These are phyloP conservation scores for Rhizopus delemar DNA, from an alignment of 371 early-diverging fungal species.

Conservation along the genomic window DNA sequence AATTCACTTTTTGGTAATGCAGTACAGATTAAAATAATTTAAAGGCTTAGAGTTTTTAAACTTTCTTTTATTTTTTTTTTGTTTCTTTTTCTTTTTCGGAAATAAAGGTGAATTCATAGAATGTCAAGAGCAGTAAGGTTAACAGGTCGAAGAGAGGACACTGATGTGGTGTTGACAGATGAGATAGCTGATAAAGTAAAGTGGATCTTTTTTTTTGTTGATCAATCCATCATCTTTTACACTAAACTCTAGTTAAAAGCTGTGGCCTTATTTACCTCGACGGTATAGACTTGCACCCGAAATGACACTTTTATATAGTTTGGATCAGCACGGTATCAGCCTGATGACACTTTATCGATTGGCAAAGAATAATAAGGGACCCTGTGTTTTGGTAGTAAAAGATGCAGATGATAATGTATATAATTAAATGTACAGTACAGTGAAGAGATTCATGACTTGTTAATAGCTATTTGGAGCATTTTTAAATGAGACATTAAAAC, in stretches of 20 bases:
- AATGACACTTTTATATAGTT: constrained; percentile 84
- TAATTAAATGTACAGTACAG: no score
- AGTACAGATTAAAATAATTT: no score
- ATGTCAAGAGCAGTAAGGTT: constrained; percentile 25
- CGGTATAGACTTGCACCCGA: constrained; percentile 60
- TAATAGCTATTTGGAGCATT: constrained; percentile 88
- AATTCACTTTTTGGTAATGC: no score
- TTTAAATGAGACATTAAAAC: constrained; percentile 71
- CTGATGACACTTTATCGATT: constrained; percentile 75
- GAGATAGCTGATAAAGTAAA: constrained; percentile 40
- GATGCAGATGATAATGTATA: constrained; percentile 62
- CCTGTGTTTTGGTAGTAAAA: constrained; percentile 70
- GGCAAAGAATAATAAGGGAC: constrained; percentile 62
- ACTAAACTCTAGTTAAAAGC: constrained; percentile 14
- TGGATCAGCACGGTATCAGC: constrained; percentile 92
- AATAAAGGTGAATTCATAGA: constrained; percentile 5
- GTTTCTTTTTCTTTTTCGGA: not conserved
- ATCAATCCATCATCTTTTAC: not conserved
- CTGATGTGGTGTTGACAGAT: constrained; percentile 54
- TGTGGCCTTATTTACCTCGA: constrained; percentile 56
- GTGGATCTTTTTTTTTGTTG: constrained; percentile 4
- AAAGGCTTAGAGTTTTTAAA: not conserved
- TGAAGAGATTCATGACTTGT: not conserved
- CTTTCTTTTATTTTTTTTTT: no score
- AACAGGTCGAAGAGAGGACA: constrained; percentile 47